Base-by-base conservation (phyloP, 2,329 filamentous ascomycete genomes). In the Hymenoscyphus albidus region DNA sequence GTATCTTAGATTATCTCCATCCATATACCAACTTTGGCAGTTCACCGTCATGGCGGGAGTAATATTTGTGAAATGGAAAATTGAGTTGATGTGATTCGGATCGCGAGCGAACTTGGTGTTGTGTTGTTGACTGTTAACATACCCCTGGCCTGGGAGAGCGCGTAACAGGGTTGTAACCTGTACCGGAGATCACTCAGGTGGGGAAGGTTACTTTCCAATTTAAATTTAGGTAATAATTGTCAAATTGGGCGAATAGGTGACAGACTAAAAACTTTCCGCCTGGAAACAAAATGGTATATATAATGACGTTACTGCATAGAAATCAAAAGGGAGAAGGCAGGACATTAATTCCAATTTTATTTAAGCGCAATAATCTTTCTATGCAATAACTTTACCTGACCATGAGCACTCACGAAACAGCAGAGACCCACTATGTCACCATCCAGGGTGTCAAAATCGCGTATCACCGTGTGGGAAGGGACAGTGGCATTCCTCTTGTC, bases 401-500 rank as follows among this genome's bases (percentile, higher is more conserved):
- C 39, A 73, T 72, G 69, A 39, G 67, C 4, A 73, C 70, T 14
- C 67, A 71, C 32, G 63, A 74, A 58, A 72, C 68, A 6, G 69
- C 72, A 32, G 55, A 65, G 38, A 70, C 66, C 12, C 61, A 70
- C 51, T 70, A 69, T 59, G 59, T 70, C 42, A 55, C 62, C n/a
- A 64, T 64, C 9, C 66, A 70, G 31, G 69, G 68, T 51, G 69
- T 67, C 57, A 70, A 65, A 54, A 55, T 71, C 22, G 72, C 71
- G 31, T 74, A 74, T 58, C 70, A 69, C 35, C 66, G 63, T 1
- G 65, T 72, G 60, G 70, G 71, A 39, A 32, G 48, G 14, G 38
- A 62, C 14, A 48, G 51, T 22, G 70, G 69, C n/a, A 65, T 68
- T 12, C 70, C 73, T 3, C 64, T 74, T 7, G 67, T 73, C 12